Evolutionary conservation across 208 protist genomes (phyloP).

Genomic region (Naegleria lovaniensis): DNA sequence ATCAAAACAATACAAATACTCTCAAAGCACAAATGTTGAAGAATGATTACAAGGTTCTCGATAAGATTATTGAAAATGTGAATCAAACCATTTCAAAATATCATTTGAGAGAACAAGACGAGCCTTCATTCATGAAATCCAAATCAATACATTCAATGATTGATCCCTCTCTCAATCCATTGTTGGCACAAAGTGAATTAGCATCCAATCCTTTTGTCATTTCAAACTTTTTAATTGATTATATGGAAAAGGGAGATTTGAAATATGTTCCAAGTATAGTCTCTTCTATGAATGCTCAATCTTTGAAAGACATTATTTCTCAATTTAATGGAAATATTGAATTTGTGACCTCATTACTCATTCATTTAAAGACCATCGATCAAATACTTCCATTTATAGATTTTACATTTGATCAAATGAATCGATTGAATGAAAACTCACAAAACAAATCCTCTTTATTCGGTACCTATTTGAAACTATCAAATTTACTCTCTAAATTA

Average conservation of each 20-base stretch:
- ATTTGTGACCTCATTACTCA: not conserved
- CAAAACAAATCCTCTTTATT: not conserved
- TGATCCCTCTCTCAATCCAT: no score
- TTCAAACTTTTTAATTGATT: not conserved
- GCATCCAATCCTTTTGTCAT: not conserved
- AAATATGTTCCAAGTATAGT: slow-evolving; percentile 25
- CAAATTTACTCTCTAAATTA: slow-evolving; percentile 26
- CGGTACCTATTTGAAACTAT: slow-evolving; percentile 3
- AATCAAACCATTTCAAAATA: not conserved
- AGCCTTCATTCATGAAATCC: not conserved
- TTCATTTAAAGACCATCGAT: not conserved
- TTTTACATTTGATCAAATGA: not conserved
- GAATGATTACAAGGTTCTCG: not conserved
- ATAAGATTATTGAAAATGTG: not conserved
- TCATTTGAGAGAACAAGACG: not conserved
- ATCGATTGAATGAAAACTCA: not conserved
- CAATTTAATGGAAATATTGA: not conserved
- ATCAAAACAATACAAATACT: not conserved
- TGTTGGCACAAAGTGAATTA: not conserved
- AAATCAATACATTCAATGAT: no score
- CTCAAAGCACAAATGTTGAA: not conserved
- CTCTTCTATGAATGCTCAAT: not conserved
- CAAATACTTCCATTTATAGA: slow-evolving; percentile 2
- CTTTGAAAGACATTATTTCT: not conserved
- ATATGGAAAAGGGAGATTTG: not conserved